These are phyloP conservation scores for Lipomyces mesembrius DNA, from an alignment of 805 yeast genomes.

Conservation along the genomic window DNA sequence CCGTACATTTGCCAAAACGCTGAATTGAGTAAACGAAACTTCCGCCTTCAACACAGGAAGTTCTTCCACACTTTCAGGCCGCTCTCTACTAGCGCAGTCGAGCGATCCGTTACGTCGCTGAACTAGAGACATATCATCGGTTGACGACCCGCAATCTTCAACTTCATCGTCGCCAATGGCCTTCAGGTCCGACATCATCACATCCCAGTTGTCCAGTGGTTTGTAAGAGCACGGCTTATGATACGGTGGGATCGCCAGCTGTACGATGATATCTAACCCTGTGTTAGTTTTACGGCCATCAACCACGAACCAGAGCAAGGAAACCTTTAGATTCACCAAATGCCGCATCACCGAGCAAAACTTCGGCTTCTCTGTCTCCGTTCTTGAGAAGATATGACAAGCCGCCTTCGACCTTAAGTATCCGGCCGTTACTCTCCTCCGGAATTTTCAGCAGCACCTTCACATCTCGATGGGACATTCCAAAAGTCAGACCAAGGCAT, in stretches of 20 bases:
- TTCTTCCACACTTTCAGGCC: conserved; percentile 7
- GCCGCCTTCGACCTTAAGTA: conserved; percentile 28
- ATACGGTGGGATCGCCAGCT: conserved; percentile 24
- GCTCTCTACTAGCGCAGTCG: neutral
- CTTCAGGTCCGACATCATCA: conserved; percentile 19
- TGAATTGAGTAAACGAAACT: conserved; percentile 6
- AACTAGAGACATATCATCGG: neutral
- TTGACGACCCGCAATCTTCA: neutral
- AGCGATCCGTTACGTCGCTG: conserved; percentile 5
- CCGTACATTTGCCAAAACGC: neutral
- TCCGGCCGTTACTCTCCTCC: conserved; percentile 23
- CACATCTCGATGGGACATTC: conserved; percentile 31
- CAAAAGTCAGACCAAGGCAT: conserved; percentile 29
- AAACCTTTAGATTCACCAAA: conserved; percentile 28
- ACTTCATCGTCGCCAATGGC: conserved; percentile 11
- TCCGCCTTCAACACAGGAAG: conserved; percentile 7
- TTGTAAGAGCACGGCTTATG: neutral
- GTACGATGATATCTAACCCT: conserved; percentile 20
- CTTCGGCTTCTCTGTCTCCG: conserved; percentile 28
- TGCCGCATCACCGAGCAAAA: conserved; percentile 25
- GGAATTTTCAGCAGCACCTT: conserved; percentile 25
- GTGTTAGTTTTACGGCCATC: neutral
- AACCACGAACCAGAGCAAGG: neutral
- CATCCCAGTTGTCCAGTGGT: conserved; percentile 29
- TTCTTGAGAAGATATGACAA: conserved; percentile 8